These are phyloP conservation scores for Nectriaceae sp. DNA, from an alignment of 2,329 filamentous ascomycete species.

Conservation along the genomic window DNA sequence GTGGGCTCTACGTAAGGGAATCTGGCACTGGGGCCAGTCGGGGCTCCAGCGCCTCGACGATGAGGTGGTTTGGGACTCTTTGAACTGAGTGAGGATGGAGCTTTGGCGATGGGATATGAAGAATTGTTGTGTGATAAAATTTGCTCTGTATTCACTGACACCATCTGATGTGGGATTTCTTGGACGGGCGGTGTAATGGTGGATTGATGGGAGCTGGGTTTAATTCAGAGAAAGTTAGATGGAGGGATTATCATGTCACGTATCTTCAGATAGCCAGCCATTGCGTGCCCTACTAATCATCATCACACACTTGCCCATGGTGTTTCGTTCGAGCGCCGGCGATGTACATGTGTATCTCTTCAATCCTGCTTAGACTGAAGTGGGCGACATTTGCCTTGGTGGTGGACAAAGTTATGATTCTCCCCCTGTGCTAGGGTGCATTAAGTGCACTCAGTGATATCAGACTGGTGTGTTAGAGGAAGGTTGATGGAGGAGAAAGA, in stretches of 20 bases:
- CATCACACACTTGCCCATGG: slow-evolving; percentile 8
- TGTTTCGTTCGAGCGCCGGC: neutral
- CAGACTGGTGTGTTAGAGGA: too few relatives aligned
- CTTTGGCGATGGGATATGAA: slow-evolving; percentile 22
- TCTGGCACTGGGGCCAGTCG: slow-evolving; percentile 36
- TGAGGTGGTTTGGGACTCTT: slow-evolving; percentile 32
- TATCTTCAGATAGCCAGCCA: slow-evolving; percentile 21
- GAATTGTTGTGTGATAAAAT: slow-evolving; percentile 30
- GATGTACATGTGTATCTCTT: neutral
- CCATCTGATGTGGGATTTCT: slow-evolving; percentile 37
- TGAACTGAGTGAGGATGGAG: slow-evolving; percentile 25
- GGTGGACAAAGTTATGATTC: too few relatives aligned
- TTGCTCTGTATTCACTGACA: slow-evolving; percentile 30
- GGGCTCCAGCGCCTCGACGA: slow-evolving; percentile 37
- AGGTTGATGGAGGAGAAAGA: too few relatives aligned
- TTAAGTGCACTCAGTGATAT: too few relatives aligned
- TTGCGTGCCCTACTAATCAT: slow-evolving; percentile 18
- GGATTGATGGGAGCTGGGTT: slow-evolving; percentile 30
- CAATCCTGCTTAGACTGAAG: too few relatives aligned
- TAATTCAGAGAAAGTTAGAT: slow-evolving; percentile 32
- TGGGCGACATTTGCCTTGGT: too few relatives aligned
- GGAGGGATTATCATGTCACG: slow-evolving; percentile 27
- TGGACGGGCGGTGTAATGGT: slow-evolving; percentile 36
- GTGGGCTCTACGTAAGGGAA: slow-evolving; percentile 32
- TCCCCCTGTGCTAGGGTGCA: too few relatives aligned